Evolutionary conservation across 1,284 basidiomycete genomes (phyloP).

Genomic region (Microbotryum lychnidis-dioicae): DNA sequence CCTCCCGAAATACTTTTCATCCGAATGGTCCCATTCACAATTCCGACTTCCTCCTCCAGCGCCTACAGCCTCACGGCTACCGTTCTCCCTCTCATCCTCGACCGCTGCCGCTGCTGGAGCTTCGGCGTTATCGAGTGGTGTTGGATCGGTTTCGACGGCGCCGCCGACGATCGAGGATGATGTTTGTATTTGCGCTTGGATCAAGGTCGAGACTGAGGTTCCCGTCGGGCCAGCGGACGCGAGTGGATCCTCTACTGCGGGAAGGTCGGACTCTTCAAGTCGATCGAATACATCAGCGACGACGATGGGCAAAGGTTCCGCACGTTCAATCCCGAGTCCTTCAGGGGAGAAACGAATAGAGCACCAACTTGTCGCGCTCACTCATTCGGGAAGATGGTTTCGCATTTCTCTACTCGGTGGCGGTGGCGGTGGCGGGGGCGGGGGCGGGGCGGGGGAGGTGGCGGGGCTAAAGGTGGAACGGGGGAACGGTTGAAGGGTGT

Average conservation of each 20-base stretch:
- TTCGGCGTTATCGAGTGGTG: neutral
- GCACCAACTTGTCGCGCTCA: constrained; percentile 72
- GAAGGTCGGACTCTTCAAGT: neutral
- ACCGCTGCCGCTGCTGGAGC: neutral
- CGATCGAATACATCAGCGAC: neutral
- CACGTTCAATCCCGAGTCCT: neutral
- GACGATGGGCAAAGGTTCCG: neutral
- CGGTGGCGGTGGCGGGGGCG: neutral
- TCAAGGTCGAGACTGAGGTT: constrained; percentile 15
- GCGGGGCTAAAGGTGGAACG: constrained; percentile 43
- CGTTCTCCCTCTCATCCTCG: constrained; percentile 14
- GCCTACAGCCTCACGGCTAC: constrained; percentile 36
- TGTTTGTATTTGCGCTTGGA: constrained; percentile 31
- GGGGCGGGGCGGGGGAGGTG: constrained; percentile 41
- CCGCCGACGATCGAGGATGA: constrained; percentile 32
- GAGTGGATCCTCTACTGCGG: neutral
- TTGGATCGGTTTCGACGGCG: neutral
- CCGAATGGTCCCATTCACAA: constrained; percentile 86
- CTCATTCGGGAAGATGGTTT: constrained; percentile 88
- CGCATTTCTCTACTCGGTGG: constrained; percentile 59
- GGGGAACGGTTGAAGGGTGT: constrained; percentile 50
- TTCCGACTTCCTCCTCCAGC: constrained; percentile 66
- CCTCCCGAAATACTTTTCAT: constrained; percentile 85
- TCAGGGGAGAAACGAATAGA: constrained; percentile 40
- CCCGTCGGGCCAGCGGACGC: neutral